These are phyloP conservation scores for Hypomontagnella submonticulosa DNA, from an alignment of 495 filamentous ascomycete genomes.

Conservation along the genomic window DNA sequence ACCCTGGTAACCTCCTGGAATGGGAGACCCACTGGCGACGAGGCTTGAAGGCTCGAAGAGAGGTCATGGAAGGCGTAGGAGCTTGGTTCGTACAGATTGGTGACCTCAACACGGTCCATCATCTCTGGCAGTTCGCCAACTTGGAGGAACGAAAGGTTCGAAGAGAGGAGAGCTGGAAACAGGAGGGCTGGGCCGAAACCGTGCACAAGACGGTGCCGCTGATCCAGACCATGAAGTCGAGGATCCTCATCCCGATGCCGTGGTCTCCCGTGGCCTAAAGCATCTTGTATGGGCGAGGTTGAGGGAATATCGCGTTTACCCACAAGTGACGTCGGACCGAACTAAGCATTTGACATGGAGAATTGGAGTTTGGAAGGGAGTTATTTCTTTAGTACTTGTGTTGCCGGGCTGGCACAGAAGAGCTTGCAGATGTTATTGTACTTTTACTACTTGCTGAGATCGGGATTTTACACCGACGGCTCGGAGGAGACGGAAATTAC, in stretches of 20 bases:
- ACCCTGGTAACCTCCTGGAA: constrained; percentile 93
- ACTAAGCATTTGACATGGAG: constrained; percentile 33
- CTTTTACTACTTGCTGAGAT: constrained; percentile 28
- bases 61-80: constrained; percentile 98
- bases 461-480: constrained; percentile 11
- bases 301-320: background rate
- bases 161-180: constrained; percentile 93
- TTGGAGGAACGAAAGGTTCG: constrained; percentile 91
- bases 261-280: constrained; percentile 91
- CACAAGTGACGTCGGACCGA: constrained; percentile 8
- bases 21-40: constrained; percentile 99
- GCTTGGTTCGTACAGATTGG: constrained; percentile 99
- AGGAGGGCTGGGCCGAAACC: constrained; percentile 96
- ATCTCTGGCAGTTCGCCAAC: constrained; percentile 98
- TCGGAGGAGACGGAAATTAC: constrained; percentile 12
- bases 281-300: background rate
- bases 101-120: constrained; percentile 96
- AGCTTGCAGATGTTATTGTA: constrained; percentile 25
- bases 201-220: constrained; percentile 98
- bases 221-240: constrained; percentile 95
- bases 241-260: constrained; percentile 91
- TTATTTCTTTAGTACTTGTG: constrained; percentile 15
- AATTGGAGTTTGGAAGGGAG: constrained; percentile 37
- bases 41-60: constrained; percentile 85
- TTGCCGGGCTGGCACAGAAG: background rate